Evolutionary conservation across 176 grass and related monocot species (phyloP).

Genomic region (Zoysia pacifica): DNA sequence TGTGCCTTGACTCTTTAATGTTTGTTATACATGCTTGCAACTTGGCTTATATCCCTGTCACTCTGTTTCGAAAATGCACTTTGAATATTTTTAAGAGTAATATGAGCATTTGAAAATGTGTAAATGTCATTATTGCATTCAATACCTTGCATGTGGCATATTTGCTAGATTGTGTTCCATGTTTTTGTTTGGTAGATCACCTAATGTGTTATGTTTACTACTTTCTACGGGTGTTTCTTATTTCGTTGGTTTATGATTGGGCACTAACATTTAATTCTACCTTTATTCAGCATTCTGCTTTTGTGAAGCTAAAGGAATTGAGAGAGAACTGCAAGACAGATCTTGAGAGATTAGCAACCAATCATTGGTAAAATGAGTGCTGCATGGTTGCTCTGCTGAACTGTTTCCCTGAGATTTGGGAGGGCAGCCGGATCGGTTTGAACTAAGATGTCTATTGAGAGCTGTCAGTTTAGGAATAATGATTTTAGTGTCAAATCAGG

Average conservation of each 20-base stretch:
- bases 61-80: not conserved
- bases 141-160: not conserved
- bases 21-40: conserved; percentile 7
- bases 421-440: conserved; percentile 10
- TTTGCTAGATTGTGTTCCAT: not conserved
- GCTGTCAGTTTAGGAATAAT: conserved; percentile 31
- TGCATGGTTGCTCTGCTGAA: conserved; percentile 27
- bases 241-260: conserved; percentile 14
- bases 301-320: conserved; percentile 73
- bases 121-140: conserved; percentile 9
- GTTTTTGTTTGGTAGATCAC: conserved; percentile 18
- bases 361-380: conserved; percentile 24
- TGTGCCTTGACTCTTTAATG: not conserved
- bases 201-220: not conserved
- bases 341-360: conserved; percentile 45
- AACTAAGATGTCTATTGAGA: conserved; percentile 30
- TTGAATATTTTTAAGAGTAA: not conserved
- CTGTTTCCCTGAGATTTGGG: conserved; percentile 14
- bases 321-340: conserved; percentile 82
- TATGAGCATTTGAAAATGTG: conserved; percentile 10
- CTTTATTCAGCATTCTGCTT: conserved; percentile 62
- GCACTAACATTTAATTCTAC: conserved; percentile 16
- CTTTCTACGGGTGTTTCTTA: not conserved
- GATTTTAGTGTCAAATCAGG: conserved; percentile 12
- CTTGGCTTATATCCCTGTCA: not conserved